These are phyloP conservation scores for Chaetomium cochliodes DNA, from an alignment of 495 filamentous ascomycete genomes.

Conservation along the genomic window DNA sequence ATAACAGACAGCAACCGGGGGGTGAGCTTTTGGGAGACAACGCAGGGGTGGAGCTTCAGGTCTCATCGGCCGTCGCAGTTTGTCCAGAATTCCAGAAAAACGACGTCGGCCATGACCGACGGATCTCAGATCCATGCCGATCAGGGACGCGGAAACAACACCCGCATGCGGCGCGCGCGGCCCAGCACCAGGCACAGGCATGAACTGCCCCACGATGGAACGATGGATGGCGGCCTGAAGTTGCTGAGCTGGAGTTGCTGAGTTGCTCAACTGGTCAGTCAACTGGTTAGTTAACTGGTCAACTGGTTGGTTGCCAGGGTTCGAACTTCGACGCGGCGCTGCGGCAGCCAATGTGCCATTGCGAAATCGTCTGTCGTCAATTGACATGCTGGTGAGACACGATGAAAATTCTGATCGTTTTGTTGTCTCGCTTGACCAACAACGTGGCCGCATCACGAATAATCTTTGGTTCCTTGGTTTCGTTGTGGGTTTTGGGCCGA, in stretches of 20 bases:
- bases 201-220: background rate
- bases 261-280: background rate
- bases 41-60: conserved; percentile 5
- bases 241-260: background rate
- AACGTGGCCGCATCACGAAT: background rate
- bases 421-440: background rate
- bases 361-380: background rate
- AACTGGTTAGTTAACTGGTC: background rate
- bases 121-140: conserved; percentile 15
- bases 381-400: background rate
- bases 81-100: background rate
- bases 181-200: conserved; percentile 9
- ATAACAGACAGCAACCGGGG: background rate
- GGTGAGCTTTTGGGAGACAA: background rate
- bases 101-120: conserved; percentile 11
- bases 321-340: background rate
- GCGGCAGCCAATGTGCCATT: background rate
- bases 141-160: conserved; percentile 10
- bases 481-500: background rate
- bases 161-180: conserved; percentile 15
- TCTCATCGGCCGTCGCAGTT: conserved; percentile 8
- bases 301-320: background rate
- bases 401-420: conserved; percentile 5
- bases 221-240: conserved; percentile 2
- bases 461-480: background rate